These are phyloP conservation scores for Geotrichum citri-aurantii DNA, from an alignment of 1,139 yeast genomes.

Conservation along the genomic window DNA sequence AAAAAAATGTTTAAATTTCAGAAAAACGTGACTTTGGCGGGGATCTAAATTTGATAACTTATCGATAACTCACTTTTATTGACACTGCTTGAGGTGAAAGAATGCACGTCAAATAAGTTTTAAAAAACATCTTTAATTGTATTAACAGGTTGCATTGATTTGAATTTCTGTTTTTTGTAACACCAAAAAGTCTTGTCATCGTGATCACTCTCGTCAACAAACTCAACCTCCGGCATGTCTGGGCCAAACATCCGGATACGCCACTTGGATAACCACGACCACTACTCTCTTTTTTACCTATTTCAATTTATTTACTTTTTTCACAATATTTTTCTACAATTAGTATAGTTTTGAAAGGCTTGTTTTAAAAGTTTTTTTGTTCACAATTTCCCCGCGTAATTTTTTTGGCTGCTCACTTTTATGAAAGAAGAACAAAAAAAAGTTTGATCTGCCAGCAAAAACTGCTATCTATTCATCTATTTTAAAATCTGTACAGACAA, in stretches of 20 bases:
- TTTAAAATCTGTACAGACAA: too few species aligned
- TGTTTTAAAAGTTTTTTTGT: not conserved
- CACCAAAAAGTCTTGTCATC: not conserved
- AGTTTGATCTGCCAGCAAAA: too few species aligned
- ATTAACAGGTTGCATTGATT: too few species aligned
- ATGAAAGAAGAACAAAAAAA: not conserved
- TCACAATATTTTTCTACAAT: not conserved
- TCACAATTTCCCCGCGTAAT: not conserved
- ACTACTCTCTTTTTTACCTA: not conserved
- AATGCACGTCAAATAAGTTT: too few species aligned
- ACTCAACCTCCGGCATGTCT: not conserved
- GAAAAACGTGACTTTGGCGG: too few species aligned
- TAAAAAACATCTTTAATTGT: too few species aligned
- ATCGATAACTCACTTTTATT: too few species aligned
- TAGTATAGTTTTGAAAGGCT: not conserved
- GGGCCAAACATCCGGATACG: not conserved
- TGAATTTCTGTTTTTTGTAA: too few species aligned
- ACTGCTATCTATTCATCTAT: too few species aligned
- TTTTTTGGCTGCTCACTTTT: not conserved
- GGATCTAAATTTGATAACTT: too few species aligned
- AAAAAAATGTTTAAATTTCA: too few species aligned
- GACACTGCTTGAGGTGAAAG: too few species aligned
- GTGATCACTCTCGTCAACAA: not conserved
- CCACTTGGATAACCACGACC: not conserved
- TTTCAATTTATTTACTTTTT: not conserved